Percentiles rank a stretch among this genome's conserved stretches.
phyloP scores from a whole-genome alignment of 306 rosid genomes.

The Ammopiptanthus mongolicus region DNA sequence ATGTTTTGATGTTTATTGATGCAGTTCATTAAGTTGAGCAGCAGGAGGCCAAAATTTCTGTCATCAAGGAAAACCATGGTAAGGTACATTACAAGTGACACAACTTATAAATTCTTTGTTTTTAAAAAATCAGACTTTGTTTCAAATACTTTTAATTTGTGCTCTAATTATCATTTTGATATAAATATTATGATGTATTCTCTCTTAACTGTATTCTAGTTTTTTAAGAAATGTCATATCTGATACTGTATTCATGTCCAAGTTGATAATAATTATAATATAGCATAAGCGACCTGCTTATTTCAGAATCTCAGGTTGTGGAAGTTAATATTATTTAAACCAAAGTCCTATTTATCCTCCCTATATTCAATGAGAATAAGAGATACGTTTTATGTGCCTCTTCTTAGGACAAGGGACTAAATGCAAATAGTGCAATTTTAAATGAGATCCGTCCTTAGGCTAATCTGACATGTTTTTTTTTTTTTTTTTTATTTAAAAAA shows the following conservation, averaged over 20 bases:
- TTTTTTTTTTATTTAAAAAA: no score
- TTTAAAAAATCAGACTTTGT: no score
- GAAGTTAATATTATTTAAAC: constrained; percentile 21
- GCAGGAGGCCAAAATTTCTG: no score
- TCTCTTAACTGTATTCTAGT: neutral
- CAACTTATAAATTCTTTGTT: no score
- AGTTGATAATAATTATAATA: constrained; percentile 20
- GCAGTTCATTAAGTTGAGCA: no score
- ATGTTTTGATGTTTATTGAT: no score
- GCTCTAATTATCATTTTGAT: neutral
- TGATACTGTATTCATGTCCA: neutral
- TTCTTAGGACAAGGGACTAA: neutral
- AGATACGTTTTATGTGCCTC: neutral
- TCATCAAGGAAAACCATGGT: no score
- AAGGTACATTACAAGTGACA: no score
- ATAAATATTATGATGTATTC: neutral
- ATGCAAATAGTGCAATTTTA: neutral
- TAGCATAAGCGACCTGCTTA: constrained; percentile 41
- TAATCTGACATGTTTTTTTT: neutral
- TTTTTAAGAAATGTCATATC: neutral
- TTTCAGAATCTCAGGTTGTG: constrained; percentile 42
- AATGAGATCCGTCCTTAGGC: neutral
- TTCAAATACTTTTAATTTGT: no score
- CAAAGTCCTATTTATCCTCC: neutral
- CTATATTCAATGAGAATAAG: neutral